Percentiles rank a stretch among this genome's conserved stretches.
Conservation (phyloP, 306 rosid species). For the Leucaena leucocephala region DNA sequence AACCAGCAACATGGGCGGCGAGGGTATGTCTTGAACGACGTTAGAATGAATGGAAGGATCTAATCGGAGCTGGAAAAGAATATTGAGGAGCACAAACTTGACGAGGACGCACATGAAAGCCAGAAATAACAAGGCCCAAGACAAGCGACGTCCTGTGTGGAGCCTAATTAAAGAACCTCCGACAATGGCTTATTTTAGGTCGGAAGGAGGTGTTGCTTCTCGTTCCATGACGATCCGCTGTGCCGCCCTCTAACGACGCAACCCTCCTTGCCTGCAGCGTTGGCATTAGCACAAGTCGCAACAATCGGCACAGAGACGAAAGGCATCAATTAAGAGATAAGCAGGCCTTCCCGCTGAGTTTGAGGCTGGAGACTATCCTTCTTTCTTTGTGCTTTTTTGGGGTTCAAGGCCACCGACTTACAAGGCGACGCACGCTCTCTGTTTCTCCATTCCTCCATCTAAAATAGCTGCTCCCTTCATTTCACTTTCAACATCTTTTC, state of each 20-base stretch:
- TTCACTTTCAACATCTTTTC: neutral
- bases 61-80: conserved; percentile 35
- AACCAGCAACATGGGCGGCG: conserved; percentile 35
- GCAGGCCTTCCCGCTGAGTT: conserved; percentile 5
- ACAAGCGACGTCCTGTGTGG: conserved; percentile 33
- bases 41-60: conserved; percentile 14
- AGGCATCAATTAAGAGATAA: conserved; percentile 8
- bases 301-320: neutral
- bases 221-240: conserved; percentile 36
- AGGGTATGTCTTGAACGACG: conserved; percentile 16
- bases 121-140: conserved; percentile 40
- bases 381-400: neutral
- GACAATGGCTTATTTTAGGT: conserved; percentile 39
- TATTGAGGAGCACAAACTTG: conserved; percentile 49
- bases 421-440: conserved; percentile 51
- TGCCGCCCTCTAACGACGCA: conserved; percentile 37
- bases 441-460: conserved; percentile 34
- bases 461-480: neutral
- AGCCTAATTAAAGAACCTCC: conserved; percentile 7
- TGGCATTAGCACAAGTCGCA: neutral
- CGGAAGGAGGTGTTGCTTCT: conserved; percentile 9
- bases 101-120: conserved; percentile 42
- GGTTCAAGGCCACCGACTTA: conserved; percentile 26
- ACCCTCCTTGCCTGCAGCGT: conserved; percentile 40
- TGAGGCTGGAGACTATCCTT: conserved; percentile 30